phyloP scores from a whole-genome alignment of 2,329 filamentous ascomycete genomes.

The Monosporascus sp. region DNA sequence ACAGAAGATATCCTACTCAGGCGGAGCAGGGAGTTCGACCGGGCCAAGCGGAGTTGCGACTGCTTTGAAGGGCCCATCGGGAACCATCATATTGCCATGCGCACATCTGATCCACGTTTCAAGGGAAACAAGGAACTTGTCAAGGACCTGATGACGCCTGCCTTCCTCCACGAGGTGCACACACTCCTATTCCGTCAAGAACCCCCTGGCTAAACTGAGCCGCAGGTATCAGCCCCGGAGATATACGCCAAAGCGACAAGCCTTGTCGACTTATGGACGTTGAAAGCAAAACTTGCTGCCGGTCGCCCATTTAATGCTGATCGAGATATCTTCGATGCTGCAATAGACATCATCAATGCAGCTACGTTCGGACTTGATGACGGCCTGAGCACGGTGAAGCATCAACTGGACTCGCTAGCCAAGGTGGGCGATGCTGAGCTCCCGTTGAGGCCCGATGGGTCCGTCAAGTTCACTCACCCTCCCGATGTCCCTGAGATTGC shows the following conservation, averaged over 20 bases:
- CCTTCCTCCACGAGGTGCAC: constrained; percentile 24
- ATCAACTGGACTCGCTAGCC: constrained; percentile 6
- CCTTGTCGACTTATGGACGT: constrained; percentile 28
- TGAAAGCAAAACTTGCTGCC: constrained; percentile 23
- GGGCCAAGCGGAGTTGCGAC: constrained; percentile 15
- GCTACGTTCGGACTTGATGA: constrained; percentile 25
- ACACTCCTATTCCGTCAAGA: not conserved
- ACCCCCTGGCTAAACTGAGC: not conserved
- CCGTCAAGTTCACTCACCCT: constrained; percentile 8
- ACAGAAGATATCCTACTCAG: constrained; percentile 27
- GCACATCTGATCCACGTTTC: constrained; percentile 25
- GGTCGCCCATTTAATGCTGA: constrained; percentile 26
- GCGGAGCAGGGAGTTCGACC: constrained; percentile 28
- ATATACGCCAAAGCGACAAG: constrained; percentile 25
- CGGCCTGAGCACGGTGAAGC: constrained; percentile 9
- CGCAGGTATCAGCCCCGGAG: constrained; percentile 28
- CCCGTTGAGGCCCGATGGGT: constrained; percentile 2
- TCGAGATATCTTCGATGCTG: constrained; percentile 25
- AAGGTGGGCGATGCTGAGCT: not conserved
- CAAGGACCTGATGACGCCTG: constrained; percentile 31
- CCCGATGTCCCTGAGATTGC: constrained; percentile 11
- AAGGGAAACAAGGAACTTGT: constrained; percentile 28
- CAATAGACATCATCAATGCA: constrained; percentile 31
- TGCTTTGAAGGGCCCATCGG: constrained; percentile 14
- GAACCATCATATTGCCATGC: constrained; percentile 29